These are phyloP conservation scores for Hanseniaspora gamundiae DNA, from an alignment of 1,139 yeast genomes.

Conservation along the genomic window DNA sequence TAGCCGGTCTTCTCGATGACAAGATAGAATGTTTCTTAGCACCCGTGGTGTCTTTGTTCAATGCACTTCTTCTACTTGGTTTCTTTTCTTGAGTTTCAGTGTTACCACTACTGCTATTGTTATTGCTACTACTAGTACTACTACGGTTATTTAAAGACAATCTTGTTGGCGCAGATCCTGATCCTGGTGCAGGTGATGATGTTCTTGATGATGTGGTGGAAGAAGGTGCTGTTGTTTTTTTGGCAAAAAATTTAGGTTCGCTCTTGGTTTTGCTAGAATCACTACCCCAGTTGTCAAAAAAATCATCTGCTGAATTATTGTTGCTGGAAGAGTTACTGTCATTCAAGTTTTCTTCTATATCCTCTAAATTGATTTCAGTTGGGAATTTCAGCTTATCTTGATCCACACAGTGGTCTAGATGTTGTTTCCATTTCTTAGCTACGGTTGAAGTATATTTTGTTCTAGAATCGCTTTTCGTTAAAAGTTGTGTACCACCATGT, in stretches of 20 bases:
- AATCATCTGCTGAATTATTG: conserved; percentile 57
- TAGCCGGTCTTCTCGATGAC: conserved; percentile 26
- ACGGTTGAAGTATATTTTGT: conserved; percentile 71
- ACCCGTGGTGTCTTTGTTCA: not conserved
- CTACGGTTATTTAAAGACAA: not conserved
- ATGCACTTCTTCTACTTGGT: conserved; percentile 1
- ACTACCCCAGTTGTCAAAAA: conserved; percentile 85
- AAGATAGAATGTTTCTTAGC: conserved; percentile 25
- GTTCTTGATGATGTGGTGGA: conserved; percentile 26
- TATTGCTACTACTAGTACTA: no score
- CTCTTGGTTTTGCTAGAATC: conserved; percentile 31
- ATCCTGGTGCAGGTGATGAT: conserved; percentile 19
- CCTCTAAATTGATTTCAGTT: conserved; percentile 49
- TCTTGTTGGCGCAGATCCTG: conserved; percentile 8
- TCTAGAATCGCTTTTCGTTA: conserved; percentile 46
- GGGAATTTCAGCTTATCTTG: conserved; percentile 63
- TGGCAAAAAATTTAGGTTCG: conserved; percentile 7
- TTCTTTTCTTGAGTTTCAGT: not conserved
- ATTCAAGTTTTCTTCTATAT: conserved; percentile 33
- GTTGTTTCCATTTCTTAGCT: conserved; percentile 70
- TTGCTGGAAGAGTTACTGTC: conserved; percentile 24
- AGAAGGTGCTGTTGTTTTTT: conserved; percentile 16
- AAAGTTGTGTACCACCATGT: conserved; percentile 69
- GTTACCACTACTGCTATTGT: not conserved
- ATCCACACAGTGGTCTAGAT: conserved; percentile 47